These are phyloP conservation scores for Forsythia viridissima DNA, from an alignment of 257 asterid genomes.

Conservation along the genomic window DNA sequence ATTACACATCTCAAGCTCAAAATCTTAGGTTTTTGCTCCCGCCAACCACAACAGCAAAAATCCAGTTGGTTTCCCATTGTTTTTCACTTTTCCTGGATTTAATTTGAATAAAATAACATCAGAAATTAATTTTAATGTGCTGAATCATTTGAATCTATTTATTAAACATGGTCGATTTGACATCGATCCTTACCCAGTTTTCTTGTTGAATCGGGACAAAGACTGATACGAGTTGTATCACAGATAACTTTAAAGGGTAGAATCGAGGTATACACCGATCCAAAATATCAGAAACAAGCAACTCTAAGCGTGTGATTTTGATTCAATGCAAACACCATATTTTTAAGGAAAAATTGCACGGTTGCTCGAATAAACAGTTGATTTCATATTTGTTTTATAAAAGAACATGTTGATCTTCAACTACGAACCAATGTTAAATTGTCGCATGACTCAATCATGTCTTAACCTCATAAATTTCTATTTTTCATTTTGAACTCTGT, in stretches of 20 bases:
- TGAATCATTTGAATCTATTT: background rate
- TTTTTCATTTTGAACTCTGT: no score
- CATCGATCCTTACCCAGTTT: slow-evolving; percentile 7
- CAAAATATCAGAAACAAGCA: background rate
- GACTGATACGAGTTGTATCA: background rate
- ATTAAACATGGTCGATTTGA: background rate
- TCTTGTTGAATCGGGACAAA: slow-evolving; percentile 7
- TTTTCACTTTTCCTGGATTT: slow-evolving; percentile 24
- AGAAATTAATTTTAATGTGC: background rate
- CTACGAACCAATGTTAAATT: no score
- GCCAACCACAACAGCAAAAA: slow-evolving; percentile 19
- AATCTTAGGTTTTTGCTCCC: slow-evolving; percentile 51
- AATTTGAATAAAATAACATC: background rate
- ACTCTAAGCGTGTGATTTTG: background rate
- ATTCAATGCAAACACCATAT: background rate
- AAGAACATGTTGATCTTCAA: no score
- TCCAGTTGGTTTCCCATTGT: slow-evolving; percentile 13
- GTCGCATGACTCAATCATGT: no score
- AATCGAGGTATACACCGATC: background rate
- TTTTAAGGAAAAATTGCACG: background rate
- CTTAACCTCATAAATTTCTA: no score
- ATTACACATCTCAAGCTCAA: background rate
- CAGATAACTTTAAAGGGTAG: background rate
- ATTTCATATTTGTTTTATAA: no score
- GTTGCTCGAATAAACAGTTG: no score